Conservation (phyloP, 495 filamentous ascomycete species). For the Trichoderma reesei region DNA sequence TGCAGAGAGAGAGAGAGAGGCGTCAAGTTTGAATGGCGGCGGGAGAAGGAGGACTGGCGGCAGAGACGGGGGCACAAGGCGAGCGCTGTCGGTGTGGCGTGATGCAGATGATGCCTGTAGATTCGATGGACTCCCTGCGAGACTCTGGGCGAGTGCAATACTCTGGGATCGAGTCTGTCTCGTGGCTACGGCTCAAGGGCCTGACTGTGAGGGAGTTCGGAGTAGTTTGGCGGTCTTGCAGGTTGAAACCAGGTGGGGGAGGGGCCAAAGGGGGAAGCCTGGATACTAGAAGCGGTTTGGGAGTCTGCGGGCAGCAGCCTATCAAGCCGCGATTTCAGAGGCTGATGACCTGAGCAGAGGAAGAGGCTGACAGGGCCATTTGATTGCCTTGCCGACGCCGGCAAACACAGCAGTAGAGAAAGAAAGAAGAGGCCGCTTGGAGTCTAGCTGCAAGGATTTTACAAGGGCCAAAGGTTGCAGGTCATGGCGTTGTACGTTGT, state of each 20-base stretch:
- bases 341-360: not conserved
- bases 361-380: not conserved
- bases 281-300: too few species aligned
- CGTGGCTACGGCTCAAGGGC: not conserved
- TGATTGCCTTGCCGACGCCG: not conserved
- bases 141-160: not conserved
- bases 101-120: not conserved
- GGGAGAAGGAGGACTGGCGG: not conserved
- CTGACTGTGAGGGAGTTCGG: too few species aligned
- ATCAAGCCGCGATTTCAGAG: not conserved
- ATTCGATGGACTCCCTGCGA: not conserved
- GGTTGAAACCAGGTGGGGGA: not conserved
- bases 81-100: not conserved
- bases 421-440: too few species aligned
- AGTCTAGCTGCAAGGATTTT: too few species aligned
- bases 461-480: too few species aligned
- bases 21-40: not conserved
- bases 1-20: too few species aligned
- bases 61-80: not conserved
- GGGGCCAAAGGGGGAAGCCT: not conserved
- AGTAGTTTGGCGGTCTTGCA: slow-evolving; percentile 4
- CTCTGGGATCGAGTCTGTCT: not conserved
- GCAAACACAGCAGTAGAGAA: too few species aligned
- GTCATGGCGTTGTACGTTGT: too few species aligned
- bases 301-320: not conserved